phyloP scores from a whole-genome alignment of 192 early-diverging fungal species.

The Chytriomyces hyalinus region DNA sequence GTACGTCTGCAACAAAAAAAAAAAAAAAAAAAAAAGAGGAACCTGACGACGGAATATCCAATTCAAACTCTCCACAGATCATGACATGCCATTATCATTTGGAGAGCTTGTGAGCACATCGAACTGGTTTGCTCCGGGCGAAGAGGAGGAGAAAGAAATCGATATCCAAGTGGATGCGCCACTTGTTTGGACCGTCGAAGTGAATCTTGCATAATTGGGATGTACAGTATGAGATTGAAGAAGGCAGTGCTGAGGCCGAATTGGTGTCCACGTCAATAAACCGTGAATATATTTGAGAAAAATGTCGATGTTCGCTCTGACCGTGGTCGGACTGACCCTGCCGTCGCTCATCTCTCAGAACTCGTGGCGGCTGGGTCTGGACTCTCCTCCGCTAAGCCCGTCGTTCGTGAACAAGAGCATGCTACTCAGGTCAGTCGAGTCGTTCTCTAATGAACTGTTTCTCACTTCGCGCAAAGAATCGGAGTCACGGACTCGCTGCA shows the following conservation, averaged over 20 bases:
- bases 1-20: constrained; percentile 46
- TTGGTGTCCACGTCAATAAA: neutral
- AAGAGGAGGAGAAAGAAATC: constrained; percentile 49
- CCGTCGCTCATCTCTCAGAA: constrained; percentile 36
- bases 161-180: constrained; percentile 71
- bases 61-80: constrained; percentile 36
- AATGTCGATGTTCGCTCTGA: constrained; percentile 5
- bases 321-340: constrained; percentile 24
- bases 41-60: constrained; percentile 11
- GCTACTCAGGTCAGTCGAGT: constrained; percentile 7
- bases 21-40: too few species aligned
- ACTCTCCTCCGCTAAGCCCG: constrained; percentile 24
- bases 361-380: constrained; percentile 24
- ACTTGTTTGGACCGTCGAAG: constrained; percentile 83
- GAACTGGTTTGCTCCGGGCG: constrained; percentile 65
- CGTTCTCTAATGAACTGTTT: neutral
- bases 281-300: neutral
- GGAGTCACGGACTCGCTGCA: constrained; percentile 20
- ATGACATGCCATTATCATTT: constrained; percentile 60
- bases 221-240: neutral
- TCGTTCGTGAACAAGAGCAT: constrained; percentile 20
- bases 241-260: neutral
- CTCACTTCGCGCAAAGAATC: constrained; percentile 5
- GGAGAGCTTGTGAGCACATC: constrained; percentile 85
- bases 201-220: constrained; percentile 37